Conservation (phyloP, 2,329 filamentous ascomycete genomes). For the Xylariales sp. region DNA sequence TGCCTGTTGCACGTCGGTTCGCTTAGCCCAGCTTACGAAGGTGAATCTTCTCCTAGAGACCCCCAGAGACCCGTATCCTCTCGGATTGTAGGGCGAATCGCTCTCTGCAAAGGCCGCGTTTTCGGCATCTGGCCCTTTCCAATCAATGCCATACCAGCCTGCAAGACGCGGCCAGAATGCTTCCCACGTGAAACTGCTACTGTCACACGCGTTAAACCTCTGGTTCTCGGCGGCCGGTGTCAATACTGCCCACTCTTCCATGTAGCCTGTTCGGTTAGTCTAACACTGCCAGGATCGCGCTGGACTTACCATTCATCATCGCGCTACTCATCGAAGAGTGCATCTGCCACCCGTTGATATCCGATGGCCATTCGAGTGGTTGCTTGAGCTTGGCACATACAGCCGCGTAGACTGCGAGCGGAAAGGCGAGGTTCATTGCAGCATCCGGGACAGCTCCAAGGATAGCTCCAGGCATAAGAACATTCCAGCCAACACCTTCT, state of each 20-base stretch:
- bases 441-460: conserved; percentile 43
- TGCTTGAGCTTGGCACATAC: conserved; percentile 37
- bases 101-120: conserved; percentile 11
- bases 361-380: conserved; percentile 38
- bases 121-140: conserved; percentile 24
- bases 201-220: conserved; percentile 45
- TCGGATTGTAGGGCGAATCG: conserved; percentile 11
- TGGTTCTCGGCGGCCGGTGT: conserved; percentile 35
- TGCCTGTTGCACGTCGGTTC: conserved; percentile 35
- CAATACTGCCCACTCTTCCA: conserved; percentile 45
- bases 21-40: conserved; percentile 40
- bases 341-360: conserved; percentile 38
- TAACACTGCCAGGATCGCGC: neutral
- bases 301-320: conserved; percentile 32
- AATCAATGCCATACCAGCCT: conserved; percentile 36
- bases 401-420: conserved; percentile 44
- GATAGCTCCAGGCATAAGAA: conserved; percentile 43
- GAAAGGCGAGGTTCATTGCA: conserved; percentile 44
- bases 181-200: conserved; percentile 39
- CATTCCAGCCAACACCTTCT: conserved; percentile 36
- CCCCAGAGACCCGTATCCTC: conserved; percentile 38
- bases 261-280: conserved; percentile 28
- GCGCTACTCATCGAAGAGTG: conserved; percentile 19
- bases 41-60: conserved; percentile 34
- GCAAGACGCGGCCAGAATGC: conserved; percentile 43